Evolutionary conservation across 352 stramenopile genomes (phyloP).

Genomic region (Thalassiosira ordinaria): DNA sequence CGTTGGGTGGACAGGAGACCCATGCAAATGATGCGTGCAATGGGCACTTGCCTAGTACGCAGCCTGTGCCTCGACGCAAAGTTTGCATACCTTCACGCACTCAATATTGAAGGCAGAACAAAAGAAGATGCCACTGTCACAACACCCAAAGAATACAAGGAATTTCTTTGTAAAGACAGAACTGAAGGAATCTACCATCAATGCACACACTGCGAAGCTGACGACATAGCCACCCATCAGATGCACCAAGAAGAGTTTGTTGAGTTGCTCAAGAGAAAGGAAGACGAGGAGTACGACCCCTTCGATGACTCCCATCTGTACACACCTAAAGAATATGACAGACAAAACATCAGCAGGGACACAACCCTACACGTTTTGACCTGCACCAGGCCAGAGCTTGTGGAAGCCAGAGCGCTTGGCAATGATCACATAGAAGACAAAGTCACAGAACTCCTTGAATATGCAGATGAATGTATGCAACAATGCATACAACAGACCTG

Average conservation of each 20-base stretch:
- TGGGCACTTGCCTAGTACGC: not conserved
- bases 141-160: not conserved
- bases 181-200: not conserved
- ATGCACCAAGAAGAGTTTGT: no score
- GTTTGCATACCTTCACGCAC: not conserved
- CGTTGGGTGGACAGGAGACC: not conserved
- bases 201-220: not conserved
- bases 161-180: not conserved
- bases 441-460: not conserved
- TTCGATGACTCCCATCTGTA: no score
- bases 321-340: no score
- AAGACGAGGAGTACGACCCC: no score
- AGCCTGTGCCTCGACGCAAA: not conserved
- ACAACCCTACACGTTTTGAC: not conserved
- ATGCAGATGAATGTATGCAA: not conserved
- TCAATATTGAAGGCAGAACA: not conserved
- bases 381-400: not conserved
- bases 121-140: not conserved
- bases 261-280: no score
- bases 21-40: not conserved
- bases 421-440: not conserved
- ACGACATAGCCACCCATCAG: not conserved
- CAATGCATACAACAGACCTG: no score
- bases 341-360: not conserved
- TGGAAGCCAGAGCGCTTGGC: not conserved